Evolutionary conservation across 2,329 filamentous ascomycete species (phyloP), one percentile per base, ranked within the genome.

Genomic region (Daldinia sp.): DNA sequence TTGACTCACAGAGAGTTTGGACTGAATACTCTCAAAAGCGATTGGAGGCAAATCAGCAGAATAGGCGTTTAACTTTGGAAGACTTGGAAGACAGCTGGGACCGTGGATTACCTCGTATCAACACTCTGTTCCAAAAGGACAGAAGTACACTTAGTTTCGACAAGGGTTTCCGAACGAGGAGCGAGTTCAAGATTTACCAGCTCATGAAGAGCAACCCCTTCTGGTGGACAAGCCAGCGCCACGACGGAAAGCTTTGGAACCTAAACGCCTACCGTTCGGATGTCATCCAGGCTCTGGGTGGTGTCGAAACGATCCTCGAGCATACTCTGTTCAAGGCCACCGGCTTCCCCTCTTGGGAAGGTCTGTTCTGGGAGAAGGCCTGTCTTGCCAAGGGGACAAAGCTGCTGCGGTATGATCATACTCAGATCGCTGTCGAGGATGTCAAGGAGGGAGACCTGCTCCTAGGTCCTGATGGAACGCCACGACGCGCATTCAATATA

Each of bases 121-220:
- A 99, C 79, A 99, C 96, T 0, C 86, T 99, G 1, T 99, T 99
- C 89, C 96, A 99, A 79, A 99, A 99, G 81, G 96, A 99, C 75
- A 88, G 96, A 76, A 98, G 94, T 79, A 99, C 96, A 0, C 87
- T 99, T 71, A 97, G 93, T 77, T 99, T 99, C 77, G 96, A 99
- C 84, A 99, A 99, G 82, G 96, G 96, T 61, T 99, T 98, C 90
- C 91, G 96, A 74, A 90, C 94, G 13, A 88, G 96, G 60, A 93
- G 95, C 10, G 96, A 99, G 79, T 99, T 99, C 85, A 99, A 99
- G 85, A 90, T 96, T 33, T 99, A 98, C 78, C 95, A 98, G 80
- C 86, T 98, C 68, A 98, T 99, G 95, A 98, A 97, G 88, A 97
- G 92, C 82, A 98, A 98, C 78, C 96, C 96, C 0, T 98, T 98